Percentiles rank a stretch among this genome's conserved stretches.
Conservation (phyloP, 805 yeast genomes). For the Pichia sporocuriosa region DNA sequence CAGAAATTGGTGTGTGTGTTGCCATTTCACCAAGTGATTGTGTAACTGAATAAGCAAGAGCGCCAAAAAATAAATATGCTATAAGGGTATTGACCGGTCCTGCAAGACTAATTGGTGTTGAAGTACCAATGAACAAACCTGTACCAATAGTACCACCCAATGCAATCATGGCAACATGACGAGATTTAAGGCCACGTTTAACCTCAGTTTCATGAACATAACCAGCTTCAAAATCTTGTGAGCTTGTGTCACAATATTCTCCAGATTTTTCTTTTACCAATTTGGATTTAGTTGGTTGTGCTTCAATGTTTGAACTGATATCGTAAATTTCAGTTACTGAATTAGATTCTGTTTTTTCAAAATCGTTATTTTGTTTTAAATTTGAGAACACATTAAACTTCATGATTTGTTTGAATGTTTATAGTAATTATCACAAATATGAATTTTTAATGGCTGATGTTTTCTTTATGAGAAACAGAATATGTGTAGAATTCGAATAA, state of each 20-base stretch:
- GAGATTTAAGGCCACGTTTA: constrained; percentile 52
- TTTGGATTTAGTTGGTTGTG: not conserved
- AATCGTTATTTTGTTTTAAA: not conserved
- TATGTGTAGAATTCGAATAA: too few relatives aligned
- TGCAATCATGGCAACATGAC: constrained; percentile 72
- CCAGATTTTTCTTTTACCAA: not conserved
- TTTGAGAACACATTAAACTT: too few relatives aligned
- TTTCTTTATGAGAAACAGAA: too few relatives aligned
- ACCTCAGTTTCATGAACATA: constrained; percentile 15
- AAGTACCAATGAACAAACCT: constrained; percentile 64
- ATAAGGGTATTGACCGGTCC: constrained; percentile 69
- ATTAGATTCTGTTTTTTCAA: not conserved
- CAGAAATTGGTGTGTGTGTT: constrained; percentile 62
- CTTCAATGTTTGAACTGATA: constrained; percentile 1
- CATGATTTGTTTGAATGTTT: too few relatives aligned
- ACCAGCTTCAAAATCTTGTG: constrained; percentile 2
- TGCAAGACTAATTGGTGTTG: constrained; percentile 45
- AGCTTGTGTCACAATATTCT: not conserved
- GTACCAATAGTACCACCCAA: constrained; percentile 79
- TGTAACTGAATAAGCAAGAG: constrained; percentile 58
- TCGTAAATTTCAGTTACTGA: not conserved
- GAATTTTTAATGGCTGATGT: too few relatives aligned
- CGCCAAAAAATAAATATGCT: constrained; percentile 59
- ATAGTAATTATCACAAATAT: too few relatives aligned
- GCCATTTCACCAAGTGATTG: constrained; percentile 80